phyloP scores from a whole-genome alignment of 441 rosid genomes.

The Erodium trifolium region DNA sequence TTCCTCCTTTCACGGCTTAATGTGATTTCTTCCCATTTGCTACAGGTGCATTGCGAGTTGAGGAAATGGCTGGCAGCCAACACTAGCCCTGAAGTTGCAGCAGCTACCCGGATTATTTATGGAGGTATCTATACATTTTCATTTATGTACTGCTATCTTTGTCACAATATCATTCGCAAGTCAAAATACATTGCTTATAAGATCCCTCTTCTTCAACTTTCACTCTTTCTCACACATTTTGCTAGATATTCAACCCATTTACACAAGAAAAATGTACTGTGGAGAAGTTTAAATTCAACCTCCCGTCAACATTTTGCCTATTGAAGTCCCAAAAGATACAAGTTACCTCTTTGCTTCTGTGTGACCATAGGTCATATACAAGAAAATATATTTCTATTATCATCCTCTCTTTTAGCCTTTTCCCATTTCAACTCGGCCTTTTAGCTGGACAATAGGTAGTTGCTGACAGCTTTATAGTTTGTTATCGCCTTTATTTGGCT shows the following conservation, averaged over 20 bases:
- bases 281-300: background rate
- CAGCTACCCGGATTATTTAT: slow-evolving; percentile 50
- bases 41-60: slow-evolving; percentile 47
- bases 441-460: background rate
- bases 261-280: background rate
- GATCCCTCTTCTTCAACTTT: background rate
- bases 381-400: background rate
- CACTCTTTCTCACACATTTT: background rate
- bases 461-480: too few species aligned
- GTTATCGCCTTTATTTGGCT: background rate
- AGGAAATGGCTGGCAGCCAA: slow-evolving; percentile 59
- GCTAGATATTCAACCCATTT: background rate
- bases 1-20: background rate
- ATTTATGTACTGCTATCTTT: too few species aligned
- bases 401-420: background rate
- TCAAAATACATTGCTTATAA: background rate
- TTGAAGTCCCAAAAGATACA: background rate
- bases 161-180: too few species aligned
- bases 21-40: background rate
- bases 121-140: slow-evolving; percentile 38
- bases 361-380: too few species aligned
- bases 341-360: background rate
- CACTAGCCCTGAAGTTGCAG: slow-evolving; percentile 48
- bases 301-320: background rate
- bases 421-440: background rate